Base-by-base conservation (phyloP, 441 rosid species). In the Aquilaria agallochum region DNA sequence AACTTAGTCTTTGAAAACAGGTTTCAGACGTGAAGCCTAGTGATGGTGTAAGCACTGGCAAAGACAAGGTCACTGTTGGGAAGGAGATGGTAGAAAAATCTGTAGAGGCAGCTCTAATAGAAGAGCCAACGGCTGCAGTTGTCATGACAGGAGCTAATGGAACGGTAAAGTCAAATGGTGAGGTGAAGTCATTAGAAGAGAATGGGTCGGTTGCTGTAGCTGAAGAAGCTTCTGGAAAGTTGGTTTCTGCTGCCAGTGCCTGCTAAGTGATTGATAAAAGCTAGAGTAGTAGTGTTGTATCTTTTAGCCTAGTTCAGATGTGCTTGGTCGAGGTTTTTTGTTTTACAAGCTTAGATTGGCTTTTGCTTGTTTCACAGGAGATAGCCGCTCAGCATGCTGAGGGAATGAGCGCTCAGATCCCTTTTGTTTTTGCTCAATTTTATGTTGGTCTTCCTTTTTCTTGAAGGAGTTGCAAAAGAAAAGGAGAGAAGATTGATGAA, bases 161-260 rank as follows among this genome's bases (percentile, higher is more conserved):
- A 15, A 12, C 45, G 2, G 69, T 13, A n/a, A 74, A 76, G 63
- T 58, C 54, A 14, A 84, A 73, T 54, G 79, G 77, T 36, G 83
- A 83, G 33, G 44, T 63, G 50, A 74, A 78, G 53, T 65, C 13
- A 45, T 49, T 64, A 14, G 76, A 63, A 27, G 86, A 79, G 67
- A 74, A 71, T 30, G 77, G 68, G 51, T 67, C 69, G 5, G 56
- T 58, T 31, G 73, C 65, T 36, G 62, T 66, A 11, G 65, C 48
- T 31, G 74, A 65, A 50, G 80, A 65, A 31, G 59, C 58, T 5
- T 30, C 64, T 40, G 52, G 50, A 9, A 48, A 67, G 12, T 48
- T 83, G 5, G 71, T 71, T 53, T 74, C 63, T 46, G 72, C 68
- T 55, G 81, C 83, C 4, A 74, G 80, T 65, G 80, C 81, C 52